Conservation (phyloP, 768 basidiomycete species). For the Trametes meyenii region DNA sequence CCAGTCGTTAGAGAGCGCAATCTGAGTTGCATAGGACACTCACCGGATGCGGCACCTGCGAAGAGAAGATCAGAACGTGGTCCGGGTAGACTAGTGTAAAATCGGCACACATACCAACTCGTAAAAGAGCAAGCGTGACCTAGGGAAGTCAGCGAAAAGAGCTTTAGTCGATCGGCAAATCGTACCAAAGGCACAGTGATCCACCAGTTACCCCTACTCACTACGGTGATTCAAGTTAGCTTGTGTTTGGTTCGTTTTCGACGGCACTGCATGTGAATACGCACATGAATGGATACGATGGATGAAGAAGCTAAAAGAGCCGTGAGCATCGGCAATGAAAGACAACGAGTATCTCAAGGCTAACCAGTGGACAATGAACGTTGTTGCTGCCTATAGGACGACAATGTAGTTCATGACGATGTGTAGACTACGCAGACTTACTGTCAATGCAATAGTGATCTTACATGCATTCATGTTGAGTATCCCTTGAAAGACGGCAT, state of each 20-base stretch:
- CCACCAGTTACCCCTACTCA: constrained; percentile 29
- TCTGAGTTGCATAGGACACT: background rate
- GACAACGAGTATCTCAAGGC: background rate
- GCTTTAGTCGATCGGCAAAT: background rate
- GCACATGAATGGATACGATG: constrained; percentile 25
- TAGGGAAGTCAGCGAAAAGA: background rate
- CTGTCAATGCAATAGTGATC: constrained; percentile 23
- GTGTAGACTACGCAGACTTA: background rate
- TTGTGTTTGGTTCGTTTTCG: background rate
- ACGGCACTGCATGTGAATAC: background rate
- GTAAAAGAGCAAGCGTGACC: constrained; percentile 13
- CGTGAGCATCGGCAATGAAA: background rate
- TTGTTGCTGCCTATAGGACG: constrained; percentile 28
- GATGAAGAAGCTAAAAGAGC: constrained; percentile 30
- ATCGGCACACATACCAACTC: constrained; percentile 13
- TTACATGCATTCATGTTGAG: background rate
- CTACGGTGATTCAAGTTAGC: background rate
- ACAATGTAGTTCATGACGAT: background rate
- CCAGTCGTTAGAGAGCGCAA: background rate
- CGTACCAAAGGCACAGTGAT: constrained; percentile 23
- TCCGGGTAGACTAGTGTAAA: background rate
- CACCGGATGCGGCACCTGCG: constrained; percentile 21
- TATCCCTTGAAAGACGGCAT: background rate
- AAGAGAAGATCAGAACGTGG: background rate
- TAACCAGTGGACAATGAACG: constrained; percentile 32